Conservation (phyloP, 495 filamentous ascomycete species). For the Rostrohypoxylon terebratum region DNA sequence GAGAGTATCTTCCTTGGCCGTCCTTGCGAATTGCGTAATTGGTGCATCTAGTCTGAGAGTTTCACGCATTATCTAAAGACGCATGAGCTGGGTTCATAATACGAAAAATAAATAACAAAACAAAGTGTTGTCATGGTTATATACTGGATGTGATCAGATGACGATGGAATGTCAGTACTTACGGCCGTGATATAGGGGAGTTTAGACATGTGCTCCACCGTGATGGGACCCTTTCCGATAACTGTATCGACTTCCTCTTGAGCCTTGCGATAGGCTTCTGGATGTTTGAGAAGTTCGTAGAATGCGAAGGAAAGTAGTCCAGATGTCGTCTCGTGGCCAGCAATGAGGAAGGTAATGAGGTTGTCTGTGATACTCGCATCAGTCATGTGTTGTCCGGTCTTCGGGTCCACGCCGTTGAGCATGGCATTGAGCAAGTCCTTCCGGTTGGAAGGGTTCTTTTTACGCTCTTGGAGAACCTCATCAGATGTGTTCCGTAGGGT, state of each 20-base stretch:
- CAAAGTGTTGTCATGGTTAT: neutral
- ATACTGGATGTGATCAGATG: neutral
- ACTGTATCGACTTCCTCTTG: constrained; percentile 71
- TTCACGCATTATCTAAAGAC: constrained; percentile 71
- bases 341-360: constrained; percentile 79
- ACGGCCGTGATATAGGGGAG: constrained; percentile 68
- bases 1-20: constrained; percentile 59
- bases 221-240: constrained; percentile 71
- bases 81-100: constrained; percentile 44
- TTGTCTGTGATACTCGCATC: constrained; percentile 74
- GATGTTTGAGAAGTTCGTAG: constrained; percentile 68
- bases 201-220: constrained; percentile 73
- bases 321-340: constrained; percentile 80
- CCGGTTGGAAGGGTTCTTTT: constrained; percentile 65
- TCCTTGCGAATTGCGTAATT: constrained; percentile 66
- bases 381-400: constrained; percentile 72
- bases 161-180: constrained; percentile 21
- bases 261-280: constrained; percentile 62
- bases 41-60: constrained; percentile 74
- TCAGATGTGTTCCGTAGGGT: constrained; percentile 65
- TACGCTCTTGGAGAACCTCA: constrained; percentile 71
- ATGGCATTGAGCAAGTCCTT: constrained; percentile 79
- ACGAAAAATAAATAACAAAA: too few relatives aligned
- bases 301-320: constrained; percentile 67
- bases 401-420: constrained; percentile 72